Base-by-base conservation (phyloP, 768 basidiomycete species). In the Dacryopinax primogenitus region DNA sequence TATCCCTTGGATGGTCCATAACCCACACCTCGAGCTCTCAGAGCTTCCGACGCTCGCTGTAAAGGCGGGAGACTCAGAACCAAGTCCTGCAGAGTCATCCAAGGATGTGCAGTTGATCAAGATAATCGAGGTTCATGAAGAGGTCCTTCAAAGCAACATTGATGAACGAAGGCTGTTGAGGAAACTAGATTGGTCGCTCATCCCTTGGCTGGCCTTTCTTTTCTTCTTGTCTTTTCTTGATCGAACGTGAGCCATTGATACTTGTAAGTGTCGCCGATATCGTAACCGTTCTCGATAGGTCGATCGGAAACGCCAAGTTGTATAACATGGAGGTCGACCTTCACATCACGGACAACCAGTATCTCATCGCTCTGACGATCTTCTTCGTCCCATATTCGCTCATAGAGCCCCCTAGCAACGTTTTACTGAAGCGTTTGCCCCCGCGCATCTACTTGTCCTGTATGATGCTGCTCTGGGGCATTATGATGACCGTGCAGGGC, bases 401-500 rank as follows among this genome's bases (percentile, higher is more conserved):
- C 62, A 65, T 65, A 18, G 65, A 87, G 85, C 83, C 88, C 30
- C 88, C 88, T 1, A 86, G 85, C 15, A 88, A 88, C 67, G 74
- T 87, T 1, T 83, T 87, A 71, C 74, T 88, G 62, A 88, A 88
- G 72, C 82, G 86, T 35, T 77, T 88, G 30, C 79, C 87, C 0
- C 89, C 88, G 0, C 88, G 87, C 1, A 72, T 90, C 35, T 90
- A 88, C 88, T 76, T 91, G 3, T 87, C 87, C 3, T 66, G 79
- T 26, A 77, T 90, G 63, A 90, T 91, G 88, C 67, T 87, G 1
- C 68, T 82, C 15, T 88, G 87, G 86, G 87, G 87, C 1, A 69
- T 88, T 33, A 84, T 84, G 78, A 88, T 88, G 87, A 87, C 86
- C 15, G 76, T 86, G 3, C 87, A 89, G 80, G 86, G 86, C 7